phyloP scores from a whole-genome alignment of 805 yeast species.

The Starmerella kuoi region DNA sequence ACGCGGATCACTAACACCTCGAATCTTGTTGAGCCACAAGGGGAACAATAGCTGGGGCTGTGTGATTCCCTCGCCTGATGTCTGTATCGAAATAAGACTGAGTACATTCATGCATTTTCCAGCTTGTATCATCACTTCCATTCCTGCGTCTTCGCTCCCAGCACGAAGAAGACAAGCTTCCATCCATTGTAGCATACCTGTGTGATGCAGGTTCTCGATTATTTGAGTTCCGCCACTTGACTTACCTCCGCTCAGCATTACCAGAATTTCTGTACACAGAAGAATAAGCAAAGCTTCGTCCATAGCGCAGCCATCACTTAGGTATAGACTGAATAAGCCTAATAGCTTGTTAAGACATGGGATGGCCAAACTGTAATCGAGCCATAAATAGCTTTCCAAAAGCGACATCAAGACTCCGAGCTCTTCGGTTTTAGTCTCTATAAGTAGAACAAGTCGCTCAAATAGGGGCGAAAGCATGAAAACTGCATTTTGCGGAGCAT shows the following conservation, averaged over 20 bases:
- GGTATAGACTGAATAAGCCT: slow-evolving; percentile 21
- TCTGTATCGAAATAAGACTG: slow-evolving; percentile 8
- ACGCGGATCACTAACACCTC: slow-evolving; percentile 59
- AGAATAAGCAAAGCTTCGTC: slow-evolving; percentile 18
- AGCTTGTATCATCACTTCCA: slow-evolving; percentile 12
- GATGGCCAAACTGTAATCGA: slow-evolving; percentile 22
- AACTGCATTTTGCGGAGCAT: slow-evolving; percentile 35
- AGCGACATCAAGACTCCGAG: slow-evolving; percentile 26
- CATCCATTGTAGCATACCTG: slow-evolving; percentile 14
- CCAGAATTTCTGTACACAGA: slow-evolving; percentile 12
- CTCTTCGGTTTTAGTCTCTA: slow-evolving; percentile 48
- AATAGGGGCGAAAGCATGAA: slow-evolving; percentile 29
- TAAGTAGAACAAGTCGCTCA: slow-evolving; percentile 43
- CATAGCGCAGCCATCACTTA: slow-evolving; percentile 21
- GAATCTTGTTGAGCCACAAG: slow-evolving; percentile 29
- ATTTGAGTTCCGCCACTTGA: neutral
- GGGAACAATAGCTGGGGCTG: slow-evolving; percentile 2
- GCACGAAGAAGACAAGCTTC: slow-evolving; percentile 4
- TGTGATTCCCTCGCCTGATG: slow-evolving; percentile 7
- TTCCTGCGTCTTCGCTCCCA: slow-evolving; percentile 3
- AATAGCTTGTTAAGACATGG: slow-evolving; percentile 16
- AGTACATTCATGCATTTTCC: slow-evolving; percentile 7
- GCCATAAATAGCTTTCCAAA: slow-evolving; percentile 28
- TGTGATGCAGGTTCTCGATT: neutral
- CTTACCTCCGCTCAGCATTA: slow-evolving; percentile 4